Conservation (phyloP, 75 land plant genomes). For the Selaginella tamariscina region DNA sequence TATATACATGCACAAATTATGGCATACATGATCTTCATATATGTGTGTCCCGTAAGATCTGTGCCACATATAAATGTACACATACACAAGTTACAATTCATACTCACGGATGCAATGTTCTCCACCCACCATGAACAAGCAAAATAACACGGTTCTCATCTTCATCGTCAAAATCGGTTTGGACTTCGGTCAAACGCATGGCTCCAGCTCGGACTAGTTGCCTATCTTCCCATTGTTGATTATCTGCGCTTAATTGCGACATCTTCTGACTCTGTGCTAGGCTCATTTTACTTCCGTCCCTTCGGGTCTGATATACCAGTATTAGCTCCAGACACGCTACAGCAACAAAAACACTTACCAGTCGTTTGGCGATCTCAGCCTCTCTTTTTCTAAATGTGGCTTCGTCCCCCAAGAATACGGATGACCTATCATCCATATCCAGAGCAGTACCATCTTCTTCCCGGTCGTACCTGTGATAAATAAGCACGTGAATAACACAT, state of each 20-base stretch:
- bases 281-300: slow-evolving; percentile 81
- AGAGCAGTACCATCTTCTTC: slow-evolving; percentile 72
- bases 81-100: no score
- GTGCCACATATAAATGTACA: no score
- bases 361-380: slow-evolving; percentile 63
- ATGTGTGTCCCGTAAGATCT: no score
- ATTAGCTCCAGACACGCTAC: neutral
- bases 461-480: slow-evolving; percentile 69
- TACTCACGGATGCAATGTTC: neutral
- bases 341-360: slow-evolving; percentile 33
- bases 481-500: slow-evolving; percentile 12
- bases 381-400: slow-evolving; percentile 77
- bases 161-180: slow-evolving; percentile 93
- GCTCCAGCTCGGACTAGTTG: slow-evolving; percentile 92
- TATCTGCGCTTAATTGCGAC: slow-evolving; percentile 92
- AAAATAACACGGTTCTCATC: slow-evolving; percentile 91
- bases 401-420: slow-evolving; percentile 63
- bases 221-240: slow-evolving; percentile 97
- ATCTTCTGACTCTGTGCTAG: slow-evolving; percentile 93
- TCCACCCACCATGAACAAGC: slow-evolving; percentile 82
- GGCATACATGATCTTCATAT: no score
- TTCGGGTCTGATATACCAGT: slow-evolving; percentile 40
- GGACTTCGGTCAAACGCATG: slow-evolving; percentile 83
- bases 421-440: slow-evolving; percentile 46
- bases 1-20: no score